A percentile compares a stretch with the other conserved stretches of the same genome.
These are phyloP conservation scores for Lonicera japonica DNA, from an alignment of 129 eudicot genomes.

Conservation along the genomic window DNA sequence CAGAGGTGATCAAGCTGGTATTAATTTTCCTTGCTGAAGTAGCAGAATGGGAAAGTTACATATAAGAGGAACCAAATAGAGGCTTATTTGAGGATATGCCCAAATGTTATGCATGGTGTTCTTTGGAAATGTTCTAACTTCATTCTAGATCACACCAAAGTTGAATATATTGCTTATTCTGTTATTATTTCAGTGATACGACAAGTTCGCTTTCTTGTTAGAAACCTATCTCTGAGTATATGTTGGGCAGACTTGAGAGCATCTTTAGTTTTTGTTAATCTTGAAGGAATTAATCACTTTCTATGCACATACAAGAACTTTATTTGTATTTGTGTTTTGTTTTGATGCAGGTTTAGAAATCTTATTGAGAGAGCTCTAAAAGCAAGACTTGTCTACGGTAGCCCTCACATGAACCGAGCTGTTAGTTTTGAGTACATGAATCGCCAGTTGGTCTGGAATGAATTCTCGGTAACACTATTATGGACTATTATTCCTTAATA, in stretches of 20 bases:
- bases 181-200: too few relatives aligned
- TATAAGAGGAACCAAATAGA: too few relatives aligned
- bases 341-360: conserved; percentile 69
- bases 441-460: conserved; percentile 98
- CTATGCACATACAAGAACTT: not conserved
- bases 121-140: too few relatives aligned
- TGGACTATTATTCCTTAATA: not conserved
- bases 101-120: too few relatives aligned
- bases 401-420: conserved; percentile 96
- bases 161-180: too few relatives aligned
- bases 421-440: conserved; percentile 99
- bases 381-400: conserved; percentile 96
- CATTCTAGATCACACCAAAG: too few relatives aligned
- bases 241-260: not conserved
- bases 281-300: not conserved
- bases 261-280: not conserved
- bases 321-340: conserved; percentile 2
- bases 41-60: too few relatives aligned
- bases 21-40: too few relatives aligned
- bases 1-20: too few relatives aligned
- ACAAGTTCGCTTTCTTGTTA: too few relatives aligned
- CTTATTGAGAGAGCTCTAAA: conserved; percentile 77
- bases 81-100: too few relatives aligned
- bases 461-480: conserved; percentile 66
- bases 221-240: not conserved